These are phyloP conservation scores for Phytophthora fragariae DNA, from an alignment of 352 stramenopile species.

Conservation along the genomic window DNA sequence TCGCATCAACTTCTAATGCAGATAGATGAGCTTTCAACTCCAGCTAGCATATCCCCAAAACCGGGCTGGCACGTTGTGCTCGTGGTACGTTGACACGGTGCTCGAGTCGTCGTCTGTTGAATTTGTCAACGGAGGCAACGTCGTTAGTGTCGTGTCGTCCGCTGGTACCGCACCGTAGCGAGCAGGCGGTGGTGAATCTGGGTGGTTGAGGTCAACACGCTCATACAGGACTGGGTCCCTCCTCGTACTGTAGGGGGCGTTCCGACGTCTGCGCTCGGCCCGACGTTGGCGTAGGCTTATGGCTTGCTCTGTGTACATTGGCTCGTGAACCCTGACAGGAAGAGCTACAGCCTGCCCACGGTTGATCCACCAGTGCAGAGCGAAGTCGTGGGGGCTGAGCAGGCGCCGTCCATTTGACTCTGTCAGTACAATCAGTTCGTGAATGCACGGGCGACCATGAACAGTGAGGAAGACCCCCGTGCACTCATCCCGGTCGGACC, in stretches of 20 bases:
- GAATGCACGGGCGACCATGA: slow-evolving; percentile 8
- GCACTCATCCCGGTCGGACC: neutral
- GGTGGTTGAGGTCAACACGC: neutral
- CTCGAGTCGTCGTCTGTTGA: neutral
- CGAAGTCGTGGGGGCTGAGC: slow-evolving; percentile 2
- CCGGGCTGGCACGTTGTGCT: neutral
- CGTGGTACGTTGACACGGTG: neutral
- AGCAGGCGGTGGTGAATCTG: neutral
- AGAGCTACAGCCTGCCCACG: no score
- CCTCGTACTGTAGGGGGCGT: no score
- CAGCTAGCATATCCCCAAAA: neutral
- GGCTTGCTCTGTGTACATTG: no score
- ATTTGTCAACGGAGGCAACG: neutral
- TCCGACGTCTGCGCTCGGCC: no score
- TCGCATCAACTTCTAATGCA: neutral
- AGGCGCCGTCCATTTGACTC: no score
- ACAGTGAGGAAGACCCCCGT: slow-evolving; percentile 1
- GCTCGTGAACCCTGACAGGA: no score
- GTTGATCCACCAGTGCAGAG: slow-evolving; percentile 9
- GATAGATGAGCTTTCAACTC: neutral
- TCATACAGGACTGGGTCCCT: no score
- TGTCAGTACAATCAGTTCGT: slow-evolving; percentile 10
- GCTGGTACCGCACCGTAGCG: no score
- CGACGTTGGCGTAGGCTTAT: no score
- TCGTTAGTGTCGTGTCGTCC: neutral